Conservation (phyloP, 2,329 filamentous ascomycete species). For the Sporothrix protearum region DNA sequence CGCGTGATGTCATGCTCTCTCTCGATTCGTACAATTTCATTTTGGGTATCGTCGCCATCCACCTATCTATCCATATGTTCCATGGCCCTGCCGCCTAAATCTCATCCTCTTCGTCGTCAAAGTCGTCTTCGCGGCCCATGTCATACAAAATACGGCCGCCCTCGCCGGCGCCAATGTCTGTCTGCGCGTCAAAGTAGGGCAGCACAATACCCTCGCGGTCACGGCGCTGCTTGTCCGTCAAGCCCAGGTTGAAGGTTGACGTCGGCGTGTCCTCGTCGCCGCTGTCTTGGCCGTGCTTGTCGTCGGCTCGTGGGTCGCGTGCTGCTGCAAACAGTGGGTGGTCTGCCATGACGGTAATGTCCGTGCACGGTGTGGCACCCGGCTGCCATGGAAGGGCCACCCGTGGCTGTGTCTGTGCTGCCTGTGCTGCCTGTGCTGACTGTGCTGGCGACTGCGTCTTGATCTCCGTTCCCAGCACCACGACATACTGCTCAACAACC, state of each 20-base stretch:
- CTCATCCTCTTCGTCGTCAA: slow-evolving; percentile 68
- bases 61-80: background rate
- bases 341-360: slow-evolving; percentile 65
- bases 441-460: background rate
- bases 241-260: slow-evolving; percentile 77
- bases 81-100: slow-evolving; percentile 44
- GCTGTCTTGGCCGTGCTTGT: slow-evolving; percentile 34
- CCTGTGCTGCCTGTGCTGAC: background rate
- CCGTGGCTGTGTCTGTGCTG: background rate
- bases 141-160: slow-evolving; percentile 94
- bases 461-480: slow-evolving; percentile 34
- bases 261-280: slow-evolving; percentile 46
- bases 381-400: slow-evolving; percentile 19
- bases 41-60: background rate
- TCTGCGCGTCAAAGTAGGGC: slow-evolving; percentile 96
- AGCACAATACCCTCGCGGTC: slow-evolving; percentile 86
- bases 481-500: slow-evolving; percentile 65
- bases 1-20: too few species aligned
- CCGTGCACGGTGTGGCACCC: slow-evolving; percentile 29
- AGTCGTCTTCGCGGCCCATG: slow-evolving; percentile 94
- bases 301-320: slow-evolving; percentile 39
- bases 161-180: slow-evolving; percentile 70
- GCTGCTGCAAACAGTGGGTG: slow-evolving; percentile 64
- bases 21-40: background rate
- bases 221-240: slow-evolving; percentile 85